Evolutionary conservation across 164 flowering plant genomes (phyloP).

Genomic region (Umbilicus rupestris): DNA sequence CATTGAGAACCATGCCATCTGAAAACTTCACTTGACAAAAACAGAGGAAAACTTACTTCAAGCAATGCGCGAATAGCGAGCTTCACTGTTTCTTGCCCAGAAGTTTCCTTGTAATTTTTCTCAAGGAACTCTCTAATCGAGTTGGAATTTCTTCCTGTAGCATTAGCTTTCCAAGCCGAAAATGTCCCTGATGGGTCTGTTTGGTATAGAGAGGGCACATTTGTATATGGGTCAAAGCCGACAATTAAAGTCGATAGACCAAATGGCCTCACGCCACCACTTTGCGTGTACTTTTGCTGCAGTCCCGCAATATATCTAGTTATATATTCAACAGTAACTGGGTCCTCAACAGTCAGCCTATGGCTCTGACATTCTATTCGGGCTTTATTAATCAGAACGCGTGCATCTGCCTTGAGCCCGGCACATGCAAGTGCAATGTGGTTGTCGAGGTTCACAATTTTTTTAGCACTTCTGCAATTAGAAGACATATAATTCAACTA

Average conservation of each 20-base stretch:
- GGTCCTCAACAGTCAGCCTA: slow-evolving; percentile 92
- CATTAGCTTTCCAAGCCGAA: slow-evolving; percentile 98
- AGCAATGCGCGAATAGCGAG: slow-evolving; percentile 90
- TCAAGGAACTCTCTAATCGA: slow-evolving; percentile 86
- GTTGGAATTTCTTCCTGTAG: slow-evolving; percentile 93
- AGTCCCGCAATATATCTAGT: slow-evolving; percentile 96
- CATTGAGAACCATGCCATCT: not conserved
- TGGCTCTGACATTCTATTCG: slow-evolving; percentile 95
- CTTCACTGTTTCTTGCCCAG: slow-evolving; percentile 91
- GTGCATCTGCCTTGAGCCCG: slow-evolving; percentile 96
- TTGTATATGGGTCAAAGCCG: slow-evolving; percentile 90
- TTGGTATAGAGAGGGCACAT: slow-evolving; percentile 82
- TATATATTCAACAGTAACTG: slow-evolving; percentile 92
- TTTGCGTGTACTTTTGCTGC: slow-evolving; percentile 95
- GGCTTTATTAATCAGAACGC: slow-evolving; percentile 85
- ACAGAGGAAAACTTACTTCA: slow-evolving; percentile 43
- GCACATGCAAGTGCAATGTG: slow-evolving; percentile 98
- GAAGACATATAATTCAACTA: not conserved
- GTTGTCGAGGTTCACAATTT: slow-evolving; percentile 80
- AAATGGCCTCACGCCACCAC: slow-evolving; percentile 98
- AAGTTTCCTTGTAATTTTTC: slow-evolving; percentile 91
- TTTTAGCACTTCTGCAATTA: slow-evolving; percentile 60
- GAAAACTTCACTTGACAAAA: not conserved
- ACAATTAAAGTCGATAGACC: slow-evolving; percentile 92
- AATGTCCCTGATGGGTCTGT: slow-evolving; percentile 98